Evolutionary conservation across 1,284 basidiomycete species (phyloP).

Genomic region (Sphaerobolus stellatus): DNA sequence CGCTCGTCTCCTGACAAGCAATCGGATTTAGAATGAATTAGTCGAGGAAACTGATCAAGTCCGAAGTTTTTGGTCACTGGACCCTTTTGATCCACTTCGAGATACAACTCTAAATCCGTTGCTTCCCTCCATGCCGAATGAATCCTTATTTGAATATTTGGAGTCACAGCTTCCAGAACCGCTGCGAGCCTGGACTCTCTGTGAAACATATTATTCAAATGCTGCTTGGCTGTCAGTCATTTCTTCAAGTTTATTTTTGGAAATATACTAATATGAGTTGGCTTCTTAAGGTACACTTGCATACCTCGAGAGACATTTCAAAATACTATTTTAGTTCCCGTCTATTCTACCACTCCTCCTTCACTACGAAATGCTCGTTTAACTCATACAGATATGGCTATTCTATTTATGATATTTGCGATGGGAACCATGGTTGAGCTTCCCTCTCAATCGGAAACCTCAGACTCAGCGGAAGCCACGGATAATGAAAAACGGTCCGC

Average conservation of each 20-base stretch:
- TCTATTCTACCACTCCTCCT: constrained; percentile 1
- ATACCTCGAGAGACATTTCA: neutral
- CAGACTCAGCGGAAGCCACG: neutral
- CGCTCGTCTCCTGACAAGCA: neutral
- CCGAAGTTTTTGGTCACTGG: too few relatives aligned
- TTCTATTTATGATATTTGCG: constrained; percentile 64
- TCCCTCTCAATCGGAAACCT: neutral
- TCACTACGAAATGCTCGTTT: neutral
- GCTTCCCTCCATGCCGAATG: neutral
- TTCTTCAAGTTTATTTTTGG: neutral
- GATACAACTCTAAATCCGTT: neutral
- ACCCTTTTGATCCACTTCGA: constrained; percentile 1
- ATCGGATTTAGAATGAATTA: neutral
- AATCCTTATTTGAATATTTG: neutral
- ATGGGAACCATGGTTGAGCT: constrained; percentile 63
- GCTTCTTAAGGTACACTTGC: neutral
- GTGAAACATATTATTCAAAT: constrained; percentile 54
- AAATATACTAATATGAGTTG: neutral
- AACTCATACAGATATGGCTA: constrained; percentile 43
- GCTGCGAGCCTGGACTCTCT: constrained; percentile 46
- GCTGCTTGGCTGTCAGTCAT: constrained; percentile 50
- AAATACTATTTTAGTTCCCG: neutral
- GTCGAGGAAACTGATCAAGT: neutral
- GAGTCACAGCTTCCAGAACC: constrained; percentile 45
- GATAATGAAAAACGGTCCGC: too few relatives aligned